Conservation (phyloP, 108 stramenopile genomes). For the Fragilariopsis cylindrus region DNA sequence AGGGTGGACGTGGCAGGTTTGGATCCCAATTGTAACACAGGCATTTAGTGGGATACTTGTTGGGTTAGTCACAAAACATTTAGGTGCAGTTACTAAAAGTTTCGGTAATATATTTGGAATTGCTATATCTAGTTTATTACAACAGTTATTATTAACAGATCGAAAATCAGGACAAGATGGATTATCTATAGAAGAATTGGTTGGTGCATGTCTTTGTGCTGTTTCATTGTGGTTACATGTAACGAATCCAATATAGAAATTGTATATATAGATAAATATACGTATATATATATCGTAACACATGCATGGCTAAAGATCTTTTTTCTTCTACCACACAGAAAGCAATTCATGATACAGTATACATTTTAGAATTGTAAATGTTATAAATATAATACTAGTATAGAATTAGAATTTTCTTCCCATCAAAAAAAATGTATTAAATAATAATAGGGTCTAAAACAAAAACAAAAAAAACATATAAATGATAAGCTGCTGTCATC, state of each 20-base stretch:
- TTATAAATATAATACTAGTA: too few species aligned
- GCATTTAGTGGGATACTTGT: conserved; percentile 87
- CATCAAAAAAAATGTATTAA: too few species aligned
- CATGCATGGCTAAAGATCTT: too few species aligned
- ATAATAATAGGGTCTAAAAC: too few species aligned
- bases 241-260: conserved; percentile 23
- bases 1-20: conserved; percentile 62
- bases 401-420: too few species aligned
- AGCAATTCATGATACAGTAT: too few species aligned
- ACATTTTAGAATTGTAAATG: too few species aligned
- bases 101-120: conserved; percentile 81
- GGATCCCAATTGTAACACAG: conserved; percentile 69
- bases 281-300: too few species aligned
- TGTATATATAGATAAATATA: too few species aligned
- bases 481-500: too few species aligned
- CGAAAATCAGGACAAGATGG: conserved; percentile 18
- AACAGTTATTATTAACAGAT: conserved; percentile 31
- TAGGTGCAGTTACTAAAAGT: conserved; percentile 77
- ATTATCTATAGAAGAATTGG: conserved; percentile 51
- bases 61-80: conserved; percentile 88
- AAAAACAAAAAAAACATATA: too few species aligned
- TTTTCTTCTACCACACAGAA: too few species aligned
- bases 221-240: conserved; percentile 65
- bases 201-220: conserved; percentile 58
- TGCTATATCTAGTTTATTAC: conserved; percentile 60